Evolutionary conservation across 177 flowering plant species (phyloP), one percentile per base, ranked within the genome.

Genomic region (Vitis hybrid): DNA sequence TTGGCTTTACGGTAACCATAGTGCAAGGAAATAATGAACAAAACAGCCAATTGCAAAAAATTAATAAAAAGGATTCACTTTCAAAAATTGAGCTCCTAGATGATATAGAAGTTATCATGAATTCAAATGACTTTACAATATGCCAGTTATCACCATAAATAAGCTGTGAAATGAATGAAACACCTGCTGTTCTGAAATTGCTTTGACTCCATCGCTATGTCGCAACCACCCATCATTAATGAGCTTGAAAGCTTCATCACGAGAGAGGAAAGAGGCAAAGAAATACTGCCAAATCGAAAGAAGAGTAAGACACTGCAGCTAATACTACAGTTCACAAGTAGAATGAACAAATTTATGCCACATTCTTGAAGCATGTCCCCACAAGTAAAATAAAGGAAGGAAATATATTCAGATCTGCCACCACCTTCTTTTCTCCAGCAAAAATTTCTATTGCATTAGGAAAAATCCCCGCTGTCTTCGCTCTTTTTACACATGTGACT

Each of bases 371-470:
- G 5, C 15, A 33, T 63, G 38, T 20, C 9, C 18, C 24, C 2
- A 38, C 28, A 62, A 33, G 53, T 11, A 11, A 11, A 22, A 61
- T 31, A 18, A 66, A 11, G 19, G 44, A 33, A 51, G 17, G 44
- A 33, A 57, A 12, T 24, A 14, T 6, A 53, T 20, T 63, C 28
- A 67, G 44, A 31, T 62, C 14, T 18, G 31, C 1, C 11, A 47
- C 0, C 78, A 94, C 99, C 97, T 88, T 96, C 73, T 80, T 94
- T 38, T 62, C 88, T 22, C 86, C 94, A 57, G 92, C 88, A 18
- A 85, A 67, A 74, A 96, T 90, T 82, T 96, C 99, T 73, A 96
- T 92, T 15, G 99, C 99, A 85, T 88, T 96, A 11, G 95, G 98
- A 67, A 96, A 96, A 18, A 96, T 86, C 57, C 88, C 98, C 15